Evolutionary conservation across 495 filamentous ascomycete species (phyloP).

Genomic region (Penicillium paradoxum): DNA sequence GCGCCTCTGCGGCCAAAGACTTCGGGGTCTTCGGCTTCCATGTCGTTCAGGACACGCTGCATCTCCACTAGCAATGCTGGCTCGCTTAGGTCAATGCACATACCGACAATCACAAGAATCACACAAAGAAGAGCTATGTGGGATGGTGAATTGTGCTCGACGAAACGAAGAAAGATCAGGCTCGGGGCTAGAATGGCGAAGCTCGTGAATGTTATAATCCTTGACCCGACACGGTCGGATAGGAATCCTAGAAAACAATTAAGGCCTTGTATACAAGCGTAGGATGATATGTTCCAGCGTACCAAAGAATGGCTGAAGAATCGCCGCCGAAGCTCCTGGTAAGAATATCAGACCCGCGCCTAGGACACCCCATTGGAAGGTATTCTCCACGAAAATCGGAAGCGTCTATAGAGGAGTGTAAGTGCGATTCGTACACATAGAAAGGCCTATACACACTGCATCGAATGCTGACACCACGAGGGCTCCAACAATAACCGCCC

Average conservation of each 20-base stretch:
- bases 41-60: conserved; percentile 53
- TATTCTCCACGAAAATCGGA: conserved; percentile 54
- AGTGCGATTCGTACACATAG: background rate
- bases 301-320: conserved; percentile 39
- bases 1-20: conserved; percentile 44
- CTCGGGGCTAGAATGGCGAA: conserved; percentile 44
- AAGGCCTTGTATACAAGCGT: conserved; percentile 31
- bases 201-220: conserved; percentile 40
- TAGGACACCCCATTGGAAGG: conserved; percentile 58
- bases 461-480: conserved; percentile 18
- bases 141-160: conserved; percentile 22
- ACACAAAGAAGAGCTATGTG: conserved; percentile 28
- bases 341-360: conserved; percentile 69
- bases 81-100: conserved; percentile 22
- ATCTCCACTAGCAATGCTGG: conserved; percentile 51
- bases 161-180: conserved; percentile 47
- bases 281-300: conserved; percentile 12
- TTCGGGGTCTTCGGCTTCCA: conserved; percentile 51
- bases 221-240: conserved; percentile 48
- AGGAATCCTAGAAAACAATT: conserved; percentile 31
- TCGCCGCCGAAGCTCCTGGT: conserved; percentile 54
- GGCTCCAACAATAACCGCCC: conserved; percentile 13
- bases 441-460: conserved; percentile 8
- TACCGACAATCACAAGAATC: conserved; percentile 23
- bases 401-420: conserved; percentile 28